Conservation (phyloP, 306 rosid species). For the Vigna radiata region DNA sequence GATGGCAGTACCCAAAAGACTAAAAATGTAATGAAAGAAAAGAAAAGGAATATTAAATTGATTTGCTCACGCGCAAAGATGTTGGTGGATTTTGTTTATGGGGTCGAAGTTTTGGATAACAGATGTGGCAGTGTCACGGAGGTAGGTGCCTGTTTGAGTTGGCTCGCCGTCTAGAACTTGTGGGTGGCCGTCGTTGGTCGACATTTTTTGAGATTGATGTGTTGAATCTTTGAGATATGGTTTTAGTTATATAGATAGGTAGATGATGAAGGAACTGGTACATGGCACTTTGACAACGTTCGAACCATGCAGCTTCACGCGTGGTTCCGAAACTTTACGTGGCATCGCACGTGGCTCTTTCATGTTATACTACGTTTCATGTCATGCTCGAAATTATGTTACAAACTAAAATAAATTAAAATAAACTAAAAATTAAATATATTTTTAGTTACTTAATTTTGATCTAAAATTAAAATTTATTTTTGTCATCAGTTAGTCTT, state of each 20-base stretch:
- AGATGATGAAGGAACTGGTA: not conserved
- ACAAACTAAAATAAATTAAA: no score
- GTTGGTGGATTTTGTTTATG: slow-evolving; percentile 81
- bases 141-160: slow-evolving; percentile 50
- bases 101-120: slow-evolving; percentile 73
- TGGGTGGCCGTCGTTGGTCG: slow-evolving; percentile 4
- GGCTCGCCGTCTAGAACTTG: slow-evolving; percentile 65
- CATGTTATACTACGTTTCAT: no score
- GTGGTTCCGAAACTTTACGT: slow-evolving; percentile 48
- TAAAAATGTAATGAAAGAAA: no score
- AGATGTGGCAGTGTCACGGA: slow-evolving; percentile 67
- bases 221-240: not conserved
- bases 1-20: no score
- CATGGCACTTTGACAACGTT: not conserved
- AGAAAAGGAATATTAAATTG: not conserved
- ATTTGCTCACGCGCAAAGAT: slow-evolving; percentile 76
- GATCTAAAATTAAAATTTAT: no score
- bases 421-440: no score
- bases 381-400: no score
- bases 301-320: slow-evolving; percentile 59
- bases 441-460: no score
- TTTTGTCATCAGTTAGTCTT: no score
- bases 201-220: slow-evolving; percentile 41
- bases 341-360: slow-evolving; percentile 40
- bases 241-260: not conserved